Conservation (phyloP, 148 eudicot genomes). For the Silene uniflora region DNA sequence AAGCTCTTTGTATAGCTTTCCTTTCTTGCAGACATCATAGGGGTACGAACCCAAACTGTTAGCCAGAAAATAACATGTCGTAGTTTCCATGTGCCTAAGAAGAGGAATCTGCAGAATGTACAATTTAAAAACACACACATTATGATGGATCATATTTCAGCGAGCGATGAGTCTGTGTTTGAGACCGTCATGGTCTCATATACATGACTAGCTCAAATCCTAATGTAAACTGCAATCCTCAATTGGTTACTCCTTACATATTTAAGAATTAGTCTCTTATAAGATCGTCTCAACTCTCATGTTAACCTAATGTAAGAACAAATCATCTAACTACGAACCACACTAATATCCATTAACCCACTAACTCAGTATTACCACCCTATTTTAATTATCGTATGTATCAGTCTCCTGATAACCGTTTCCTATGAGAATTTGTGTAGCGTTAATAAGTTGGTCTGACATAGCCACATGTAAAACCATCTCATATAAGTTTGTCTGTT, state of each 20-base stretch:
- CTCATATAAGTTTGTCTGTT: not conserved
- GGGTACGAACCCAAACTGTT: constrained; percentile 60
- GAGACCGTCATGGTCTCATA: not conserved
- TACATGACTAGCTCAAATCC: too few relatives aligned
- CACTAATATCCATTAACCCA: too few relatives aligned
- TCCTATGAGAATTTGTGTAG: not conserved
- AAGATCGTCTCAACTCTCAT: not conserved
- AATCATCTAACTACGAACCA: too few relatives aligned
- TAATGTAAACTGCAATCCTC: too few relatives aligned
- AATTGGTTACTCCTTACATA: too few relatives aligned
- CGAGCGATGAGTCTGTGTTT: not conserved
- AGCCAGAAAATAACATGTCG: constrained; percentile 74
- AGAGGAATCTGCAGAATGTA: constrained; percentile 55
- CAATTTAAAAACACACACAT: not conserved
- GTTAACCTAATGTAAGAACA: too few relatives aligned
- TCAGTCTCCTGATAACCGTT: too few relatives aligned
- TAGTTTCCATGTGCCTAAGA: constrained; percentile 72
- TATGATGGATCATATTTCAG: not conserved
- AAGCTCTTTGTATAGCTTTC: constrained; percentile 64
- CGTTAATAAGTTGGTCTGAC: not conserved
- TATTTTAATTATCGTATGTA: too few relatives aligned
- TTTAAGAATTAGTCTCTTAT: not conserved
- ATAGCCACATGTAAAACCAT: not conserved
- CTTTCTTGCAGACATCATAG: constrained; percentile 57
- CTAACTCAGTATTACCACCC: too few relatives aligned